A percentile compares a stretch with the other conserved stretches of the same genome.
phyloP scores from a whole-genome alignment of 495 filamentous ascomycete genomes.

The Copromyces sp. region DNA sequence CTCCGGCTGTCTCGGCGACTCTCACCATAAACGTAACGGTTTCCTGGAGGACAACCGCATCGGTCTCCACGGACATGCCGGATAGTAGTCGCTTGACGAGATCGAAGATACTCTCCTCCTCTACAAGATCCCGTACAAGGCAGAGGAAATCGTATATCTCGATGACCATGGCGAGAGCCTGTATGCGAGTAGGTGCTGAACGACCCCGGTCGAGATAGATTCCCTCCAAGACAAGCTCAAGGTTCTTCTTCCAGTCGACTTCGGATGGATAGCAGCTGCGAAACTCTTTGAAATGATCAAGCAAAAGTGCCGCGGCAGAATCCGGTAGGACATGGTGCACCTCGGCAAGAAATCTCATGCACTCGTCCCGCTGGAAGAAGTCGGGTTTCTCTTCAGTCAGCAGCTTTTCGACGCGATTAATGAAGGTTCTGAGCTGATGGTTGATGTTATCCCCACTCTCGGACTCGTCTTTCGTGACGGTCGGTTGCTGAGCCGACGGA shows the following conservation, averaged over 20 bases:
- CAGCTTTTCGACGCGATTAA: constrained; percentile 35
- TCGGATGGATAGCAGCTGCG: constrained; percentile 64
- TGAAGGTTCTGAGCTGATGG: constrained; percentile 24
- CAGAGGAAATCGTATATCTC: constrained; percentile 55
- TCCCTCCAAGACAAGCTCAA: constrained; percentile 48
- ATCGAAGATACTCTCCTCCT: constrained; percentile 30
- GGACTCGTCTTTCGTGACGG: constrained; percentile 11
- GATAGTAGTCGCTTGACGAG: constrained; percentile 37
- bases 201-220: constrained; percentile 58
- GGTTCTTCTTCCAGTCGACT: constrained; percentile 54
- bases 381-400: constrained; percentile 25
- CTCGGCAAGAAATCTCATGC: constrained; percentile 60
- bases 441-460: constrained; percentile 26
- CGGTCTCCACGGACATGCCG: constrained; percentile 44
- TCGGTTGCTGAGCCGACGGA: background rate
- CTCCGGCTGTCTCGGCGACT: constrained; percentile 38
- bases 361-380: constrained; percentile 47
- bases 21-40: constrained; percentile 38
- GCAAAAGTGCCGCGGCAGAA: constrained; percentile 45
- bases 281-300: constrained; percentile 49
- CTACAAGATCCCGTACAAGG: constrained; percentile 41
- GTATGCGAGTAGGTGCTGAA: constrained; percentile 54
- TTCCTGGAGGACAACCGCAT: constrained; percentile 41
- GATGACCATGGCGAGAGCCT: constrained; percentile 55
- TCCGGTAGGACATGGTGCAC: constrained; percentile 48